Evolutionary conservation across 2,329 filamentous ascomycete genomes (phyloP).

Genomic region (Whalleya microplaca): DNA sequence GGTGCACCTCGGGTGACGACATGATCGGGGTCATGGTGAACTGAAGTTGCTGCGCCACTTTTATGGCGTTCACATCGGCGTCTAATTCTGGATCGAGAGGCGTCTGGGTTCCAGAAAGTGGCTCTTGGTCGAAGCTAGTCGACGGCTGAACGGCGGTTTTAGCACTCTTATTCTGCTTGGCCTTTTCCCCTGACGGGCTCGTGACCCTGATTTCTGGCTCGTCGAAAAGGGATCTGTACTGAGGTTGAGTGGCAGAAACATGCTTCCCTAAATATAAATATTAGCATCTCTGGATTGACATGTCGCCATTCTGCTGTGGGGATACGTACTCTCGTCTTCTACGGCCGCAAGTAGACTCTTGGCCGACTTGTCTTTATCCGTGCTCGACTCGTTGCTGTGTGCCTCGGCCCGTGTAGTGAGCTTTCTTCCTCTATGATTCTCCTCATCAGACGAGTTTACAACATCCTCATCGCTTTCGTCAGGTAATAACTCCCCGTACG

Average conservation of each 20-base stretch:
- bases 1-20: slow-evolving; percentile 74
- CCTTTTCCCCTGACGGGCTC: slow-evolving; percentile 63
- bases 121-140: slow-evolving; percentile 78
- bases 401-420: slow-evolving; percentile 53
- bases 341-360: slow-evolving; percentile 71
- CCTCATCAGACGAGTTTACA: slow-evolving; percentile 64
- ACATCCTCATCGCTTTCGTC: slow-evolving; percentile 69
- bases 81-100: slow-evolving; percentile 84
- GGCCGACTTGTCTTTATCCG: slow-evolving; percentile 37
- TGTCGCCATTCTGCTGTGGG: background rate
- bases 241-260: slow-evolving; percentile 55
- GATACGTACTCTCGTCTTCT: slow-evolving; percentile 74
- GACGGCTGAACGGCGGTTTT: slow-evolving; percentile 68
- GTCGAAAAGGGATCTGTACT: slow-evolving; percentile 66
- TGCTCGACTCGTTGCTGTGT: slow-evolving; percentile 41
- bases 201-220: slow-evolving; percentile 71
- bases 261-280: slow-evolving; percentile 50
- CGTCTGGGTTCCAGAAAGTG: slow-evolving; percentile 55
- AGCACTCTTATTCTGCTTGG: slow-evolving; percentile 56
- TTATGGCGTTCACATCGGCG: slow-evolving; percentile 81
- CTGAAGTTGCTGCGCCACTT: slow-evolving; percentile 81
- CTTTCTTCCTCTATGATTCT: slow-evolving; percentile 65
- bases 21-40: slow-evolving; percentile 81
- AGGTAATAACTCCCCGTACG: slow-evolving; percentile 66
- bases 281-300: slow-evolving; percentile 25